phyloP scores from a whole-genome alignment of 2,329 filamentous ascomycete genomes.

The Lecanicillium sp. region DNA sequence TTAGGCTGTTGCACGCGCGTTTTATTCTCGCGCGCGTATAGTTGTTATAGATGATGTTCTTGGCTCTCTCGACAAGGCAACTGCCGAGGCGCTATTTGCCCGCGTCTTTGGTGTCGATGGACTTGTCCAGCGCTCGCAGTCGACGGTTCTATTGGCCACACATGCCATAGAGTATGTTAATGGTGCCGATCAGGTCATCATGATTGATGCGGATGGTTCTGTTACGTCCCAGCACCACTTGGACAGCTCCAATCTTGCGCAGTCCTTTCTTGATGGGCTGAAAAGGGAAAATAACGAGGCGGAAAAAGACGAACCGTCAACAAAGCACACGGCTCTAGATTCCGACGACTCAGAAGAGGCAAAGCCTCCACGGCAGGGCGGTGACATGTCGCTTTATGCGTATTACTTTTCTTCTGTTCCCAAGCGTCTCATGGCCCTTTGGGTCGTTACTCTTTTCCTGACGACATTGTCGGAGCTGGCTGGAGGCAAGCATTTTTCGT shows the following conservation, averaged over 20 bases:
- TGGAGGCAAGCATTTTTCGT: background rate
- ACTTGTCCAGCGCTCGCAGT: background rate
- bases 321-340: no score
- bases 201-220: background rate
- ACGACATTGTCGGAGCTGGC: background rate
- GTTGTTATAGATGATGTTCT: constrained; percentile 1
- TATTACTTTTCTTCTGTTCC: background rate
- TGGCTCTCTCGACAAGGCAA: background rate
- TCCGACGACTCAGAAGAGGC: no score
- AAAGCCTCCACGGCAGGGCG: no score
- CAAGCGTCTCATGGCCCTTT: background rate
- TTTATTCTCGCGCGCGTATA: background rate
- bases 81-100: background rate
- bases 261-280: no score
- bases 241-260: background rate
- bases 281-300: no score
- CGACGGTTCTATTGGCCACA: background rate
- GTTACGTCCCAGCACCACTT: background rate
- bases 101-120: background rate
- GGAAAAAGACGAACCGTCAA: no score
- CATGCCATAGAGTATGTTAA: background rate
- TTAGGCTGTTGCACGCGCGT: background rate
- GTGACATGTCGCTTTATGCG: no score
- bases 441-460: background rate
- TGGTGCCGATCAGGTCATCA: background rate